Evolutionary conservation across 1,284 basidiomycete genomes (phyloP).

Genomic region (Athelia sp.): DNA sequence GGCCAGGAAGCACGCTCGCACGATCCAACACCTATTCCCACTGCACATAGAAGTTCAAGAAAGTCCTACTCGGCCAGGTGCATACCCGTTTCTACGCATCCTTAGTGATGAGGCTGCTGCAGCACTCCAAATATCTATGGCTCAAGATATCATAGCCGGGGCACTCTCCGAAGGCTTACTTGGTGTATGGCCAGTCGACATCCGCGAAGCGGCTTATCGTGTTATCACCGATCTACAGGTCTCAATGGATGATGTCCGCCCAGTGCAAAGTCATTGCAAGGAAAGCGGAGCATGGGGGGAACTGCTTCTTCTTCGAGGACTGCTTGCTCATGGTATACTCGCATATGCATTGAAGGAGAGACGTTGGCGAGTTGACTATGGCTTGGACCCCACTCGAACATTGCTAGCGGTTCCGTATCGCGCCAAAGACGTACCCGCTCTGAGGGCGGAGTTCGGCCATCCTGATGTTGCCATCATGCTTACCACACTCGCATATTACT

Average conservation of each 20-base stretch:
- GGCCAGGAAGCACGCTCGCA: not conserved
- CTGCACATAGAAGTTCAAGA: not conserved
- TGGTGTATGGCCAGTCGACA: slow-evolving; percentile 9
- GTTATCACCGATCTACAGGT: slow-evolving; percentile 18
- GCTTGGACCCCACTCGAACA: slow-evolving; percentile 15
- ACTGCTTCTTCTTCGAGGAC: slow-evolving; percentile 40
- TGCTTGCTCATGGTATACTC: slow-evolving; percentile 25
- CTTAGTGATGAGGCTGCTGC: not conserved
- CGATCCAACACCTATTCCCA: not conserved
- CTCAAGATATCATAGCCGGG: slow-evolving; percentile 19
- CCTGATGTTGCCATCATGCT: slow-evolving; percentile 44
- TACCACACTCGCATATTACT: slow-evolving; percentile 50
- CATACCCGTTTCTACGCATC: not conserved
- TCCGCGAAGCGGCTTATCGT: slow-evolving; percentile 13
- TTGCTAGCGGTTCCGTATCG: slow-evolving; percentile 11
- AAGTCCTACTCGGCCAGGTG: not conserved
- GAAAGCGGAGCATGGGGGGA: slow-evolving; percentile 19
- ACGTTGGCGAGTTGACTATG: slow-evolving; percentile 28
- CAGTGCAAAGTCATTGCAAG: not conserved
- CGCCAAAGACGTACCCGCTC: slow-evolving; percentile 36
- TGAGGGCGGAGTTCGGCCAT: slow-evolving; percentile 50
- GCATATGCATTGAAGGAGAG: slow-evolving; percentile 19
- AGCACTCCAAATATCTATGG: not conserved
- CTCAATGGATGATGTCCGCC: not conserved
- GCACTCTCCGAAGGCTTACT: slow-evolving; percentile 15